These are phyloP conservation scores for Tricholoma saponaceum DNA, from an alignment of 768 basidiomycete species.

Conservation along the genomic window DNA sequence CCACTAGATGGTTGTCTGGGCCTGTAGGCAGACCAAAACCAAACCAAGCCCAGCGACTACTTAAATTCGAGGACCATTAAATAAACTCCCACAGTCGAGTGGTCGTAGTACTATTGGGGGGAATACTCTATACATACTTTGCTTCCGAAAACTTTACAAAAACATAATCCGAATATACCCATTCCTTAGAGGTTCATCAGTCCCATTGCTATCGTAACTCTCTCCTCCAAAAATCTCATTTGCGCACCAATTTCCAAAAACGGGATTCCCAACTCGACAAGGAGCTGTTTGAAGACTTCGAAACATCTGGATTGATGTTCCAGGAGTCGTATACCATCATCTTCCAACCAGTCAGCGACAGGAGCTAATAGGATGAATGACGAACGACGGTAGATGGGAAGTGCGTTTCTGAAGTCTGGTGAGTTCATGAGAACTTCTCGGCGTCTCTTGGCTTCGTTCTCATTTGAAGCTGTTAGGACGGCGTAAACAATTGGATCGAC, in stretches of 20 bases:
- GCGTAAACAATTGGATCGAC: conserved; percentile 65
- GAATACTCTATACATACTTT: no score
- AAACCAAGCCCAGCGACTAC: no score
- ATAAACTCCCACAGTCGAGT: no score
- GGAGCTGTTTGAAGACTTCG: conserved; percentile 32
- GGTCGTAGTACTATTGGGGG: no score
- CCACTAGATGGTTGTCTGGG: no score
- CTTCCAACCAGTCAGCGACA: conserved; percentile 55
- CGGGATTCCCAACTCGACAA: conserved; percentile 38
- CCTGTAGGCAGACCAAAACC: no score
- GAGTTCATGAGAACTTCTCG: conserved; percentile 30
- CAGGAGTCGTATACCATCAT: conserved; percentile 58
- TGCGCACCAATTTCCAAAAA: conserved; percentile 44
- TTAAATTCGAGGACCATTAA: no score
- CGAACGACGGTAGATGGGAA: conserved; percentile 42
- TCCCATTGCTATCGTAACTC: conserved; percentile 23
- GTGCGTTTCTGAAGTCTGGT: conserved; percentile 34
- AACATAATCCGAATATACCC: neutral
- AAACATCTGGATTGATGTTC: conserved; percentile 42
- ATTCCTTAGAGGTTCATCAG: conserved; percentile 5
- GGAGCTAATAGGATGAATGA: conserved; percentile 52
- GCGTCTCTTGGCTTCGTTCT: conserved; percentile 30
- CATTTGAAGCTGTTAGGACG: conserved; percentile 37
- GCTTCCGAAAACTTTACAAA: neutral
- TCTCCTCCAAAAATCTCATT: conserved; percentile 36